phyloP scores from a whole-genome alignment of 495 filamentous ascomycete species.

The Sporormia fimetaria region DNA sequence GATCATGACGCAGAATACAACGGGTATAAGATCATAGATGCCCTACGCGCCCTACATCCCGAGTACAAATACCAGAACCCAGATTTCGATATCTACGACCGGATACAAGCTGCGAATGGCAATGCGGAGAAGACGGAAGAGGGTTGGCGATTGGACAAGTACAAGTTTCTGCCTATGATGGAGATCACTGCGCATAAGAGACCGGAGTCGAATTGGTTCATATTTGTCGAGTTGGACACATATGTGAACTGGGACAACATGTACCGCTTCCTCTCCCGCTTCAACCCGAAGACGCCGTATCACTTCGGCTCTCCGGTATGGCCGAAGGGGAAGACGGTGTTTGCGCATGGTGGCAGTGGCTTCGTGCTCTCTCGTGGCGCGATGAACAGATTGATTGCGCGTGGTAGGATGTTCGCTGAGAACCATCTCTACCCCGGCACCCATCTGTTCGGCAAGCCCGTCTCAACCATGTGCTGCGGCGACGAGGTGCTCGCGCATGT shows the following conservation, averaged over 20 bases:
- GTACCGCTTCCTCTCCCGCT: constrained; percentile 42
- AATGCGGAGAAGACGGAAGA: constrained; percentile 16
- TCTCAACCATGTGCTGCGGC: constrained; percentile 19
- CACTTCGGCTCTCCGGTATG: constrained; percentile 49
- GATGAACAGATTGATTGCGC: constrained; percentile 21
- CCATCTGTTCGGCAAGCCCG: constrained; percentile 19
- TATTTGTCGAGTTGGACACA: constrained; percentile 59
- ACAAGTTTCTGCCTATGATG: constrained; percentile 59
- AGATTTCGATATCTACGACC: constrained; percentile 47
- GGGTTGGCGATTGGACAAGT: constrained; percentile 59
- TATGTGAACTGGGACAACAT: constrained; percentile 55
- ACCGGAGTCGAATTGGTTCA: constrained; percentile 50
- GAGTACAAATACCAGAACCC: constrained; percentile 18
- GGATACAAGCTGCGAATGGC: constrained; percentile 36
- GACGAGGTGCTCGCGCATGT: constrained; percentile 23
- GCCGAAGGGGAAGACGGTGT: constrained; percentile 28
- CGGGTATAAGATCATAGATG: constrained; percentile 41
- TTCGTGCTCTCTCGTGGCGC: constrained; percentile 17
- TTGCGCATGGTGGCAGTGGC: constrained; percentile 23
- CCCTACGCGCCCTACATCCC: constrained; percentile 36
- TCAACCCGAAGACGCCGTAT: constrained; percentile 38
- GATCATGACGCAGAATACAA: constrained; percentile 43
- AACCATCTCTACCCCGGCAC: constrained; percentile 10
- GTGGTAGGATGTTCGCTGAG: constrained; percentile 8
- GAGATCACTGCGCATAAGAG: constrained; percentile 41